Evolutionary conservation across 129 eudicot species (phyloP).

Genomic region (Chrysanthemum makinoi): DNA sequence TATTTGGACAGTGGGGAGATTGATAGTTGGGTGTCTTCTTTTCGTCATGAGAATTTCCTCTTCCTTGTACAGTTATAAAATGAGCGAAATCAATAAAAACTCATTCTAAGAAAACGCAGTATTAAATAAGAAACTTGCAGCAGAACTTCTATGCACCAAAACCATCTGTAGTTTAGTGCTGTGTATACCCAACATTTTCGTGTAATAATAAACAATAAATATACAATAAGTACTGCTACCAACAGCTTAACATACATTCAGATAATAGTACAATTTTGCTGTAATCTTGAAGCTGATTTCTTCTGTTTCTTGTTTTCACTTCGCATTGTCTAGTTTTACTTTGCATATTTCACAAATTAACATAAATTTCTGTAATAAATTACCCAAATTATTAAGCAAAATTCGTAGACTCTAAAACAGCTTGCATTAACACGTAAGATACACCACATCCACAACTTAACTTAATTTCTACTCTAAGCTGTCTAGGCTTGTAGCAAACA

Average conservation of each 20-base stretch:
- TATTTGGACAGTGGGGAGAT: constrained; percentile 31
- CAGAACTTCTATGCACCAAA: constrained; percentile 14
- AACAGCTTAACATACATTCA: neutral
- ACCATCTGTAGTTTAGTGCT: constrained; percentile 14
- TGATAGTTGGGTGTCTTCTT: constrained; percentile 32
- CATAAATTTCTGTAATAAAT: no score
- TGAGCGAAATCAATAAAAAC: constrained; percentile 16
- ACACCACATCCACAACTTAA: constrained; percentile 16
- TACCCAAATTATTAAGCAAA: constrained; percentile 19
- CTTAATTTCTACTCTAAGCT: constrained; percentile 16
- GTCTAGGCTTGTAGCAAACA: constrained; percentile 3
- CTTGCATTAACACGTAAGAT: constrained; percentile 17
- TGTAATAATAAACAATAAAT: neutral
- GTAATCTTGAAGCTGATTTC: no score
- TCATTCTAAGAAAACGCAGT: constrained; percentile 5
- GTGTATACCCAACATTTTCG: constrained; percentile 2
- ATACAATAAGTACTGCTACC: constrained; percentile 6
- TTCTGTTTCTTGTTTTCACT: neutral
- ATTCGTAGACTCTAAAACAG: constrained; percentile 3
- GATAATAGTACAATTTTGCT: neutral
- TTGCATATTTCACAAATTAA: constrained; percentile 9
- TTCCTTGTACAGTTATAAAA: constrained; percentile 35
- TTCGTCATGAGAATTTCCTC: constrained; percentile 33
- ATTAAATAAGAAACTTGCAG: constrained; percentile 13
- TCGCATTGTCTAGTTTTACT: neutral